Evolutionary conservation across 768 basidiomycete species (phyloP).

Genomic region (Lentinula sp.): DNA sequence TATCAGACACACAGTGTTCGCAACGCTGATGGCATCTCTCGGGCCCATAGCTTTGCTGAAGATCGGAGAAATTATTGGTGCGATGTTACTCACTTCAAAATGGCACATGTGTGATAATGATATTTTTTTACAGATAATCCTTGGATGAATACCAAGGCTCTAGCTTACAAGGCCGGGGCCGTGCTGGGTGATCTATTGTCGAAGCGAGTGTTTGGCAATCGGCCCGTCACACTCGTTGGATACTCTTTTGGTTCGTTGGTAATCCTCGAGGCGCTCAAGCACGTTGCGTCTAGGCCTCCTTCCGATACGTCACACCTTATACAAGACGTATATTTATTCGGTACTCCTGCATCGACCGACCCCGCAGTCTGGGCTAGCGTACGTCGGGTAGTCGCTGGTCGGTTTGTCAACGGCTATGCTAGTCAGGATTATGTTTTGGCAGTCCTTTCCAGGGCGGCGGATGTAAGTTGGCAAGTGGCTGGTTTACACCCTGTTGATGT

Average conservation of each 20-base stretch:
- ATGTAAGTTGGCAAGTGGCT: conserved; percentile 43
- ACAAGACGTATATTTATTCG: conserved; percentile 52
- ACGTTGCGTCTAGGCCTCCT: conserved; percentile 38
- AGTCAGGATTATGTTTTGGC: conserved; percentile 49
- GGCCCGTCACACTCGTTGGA: conserved; percentile 50
- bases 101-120: neutral
- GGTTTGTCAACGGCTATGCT: conserved; percentile 51
- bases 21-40: conserved; percentile 41
- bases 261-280: conserved; percentile 48
- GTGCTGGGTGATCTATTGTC: conserved; percentile 47
- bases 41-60: conserved; percentile 44
- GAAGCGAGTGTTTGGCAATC: conserved; percentile 44
- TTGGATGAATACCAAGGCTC: conserved; percentile 51
- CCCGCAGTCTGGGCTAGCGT: conserved; percentile 36
- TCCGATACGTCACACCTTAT: conserved; percentile 39
- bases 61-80: conserved; percentile 49
- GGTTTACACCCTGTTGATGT: conserved; percentile 43
- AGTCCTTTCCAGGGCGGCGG: conserved; percentile 41
- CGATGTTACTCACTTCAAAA: neutral
- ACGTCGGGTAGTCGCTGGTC: conserved; percentile 42
- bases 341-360: conserved; percentile 40
- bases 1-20: conserved; percentile 45
- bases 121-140: conserved; percentile 39
- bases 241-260: conserved; percentile 53
- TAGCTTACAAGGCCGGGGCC: conserved; percentile 45